Base-by-base conservation (phyloP, 805 yeast species). In the Schwanniomyces sp. region DNA sequence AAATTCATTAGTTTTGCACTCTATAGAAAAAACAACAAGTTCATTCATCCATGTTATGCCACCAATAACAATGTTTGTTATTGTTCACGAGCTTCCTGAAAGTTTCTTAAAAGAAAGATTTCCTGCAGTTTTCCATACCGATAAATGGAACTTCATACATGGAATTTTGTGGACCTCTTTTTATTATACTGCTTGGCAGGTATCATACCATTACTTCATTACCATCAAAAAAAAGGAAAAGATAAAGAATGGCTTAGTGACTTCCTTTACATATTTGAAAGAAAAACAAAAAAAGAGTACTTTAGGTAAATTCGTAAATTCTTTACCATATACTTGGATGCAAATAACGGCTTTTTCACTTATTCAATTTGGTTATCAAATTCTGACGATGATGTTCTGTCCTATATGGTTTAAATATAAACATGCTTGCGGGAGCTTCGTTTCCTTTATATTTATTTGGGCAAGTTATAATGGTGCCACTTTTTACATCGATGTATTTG, bases 391-490 rank as follows among this genome's bases (percentile, higher is more conserved):
- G 98, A 68, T 84, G 41, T 76, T 90, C 5, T 89, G 96, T 59
- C 96, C 97, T 0, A 62, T 94, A n/a, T 88, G 96, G 86, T 88
- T 88, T 67, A 74, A 78, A 39, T 79, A 84, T 62, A 84, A 85
- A 57, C 67, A 70, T 39, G 79, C 88, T 1, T 88, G 94, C 24
- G 80, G 85, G 0, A 53, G 75, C 0, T 91, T 91, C 59, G 76
- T 92, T 52, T 67, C 81, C 1, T 75, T 79, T 43, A 88, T 92
- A n/a, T 91, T 91, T 56, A 64, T 84, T 40, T 78, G 81, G 63
- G 95, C 98, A 1, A 76, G 91, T 37, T 90, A 86, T 63, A 91
- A 94, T 55, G 99, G 99, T 26, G 99, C 98, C 2, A 89, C 96
- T 0, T 92, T 89, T 63, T 92, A 92, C 64, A 78, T 94, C 47